Percentiles rank a stretch among this genome's conserved stretches.
Conservation (phyloP, 2,329 filamentous ascomycete genomes). For the Pestalotiopsis sp. region DNA sequence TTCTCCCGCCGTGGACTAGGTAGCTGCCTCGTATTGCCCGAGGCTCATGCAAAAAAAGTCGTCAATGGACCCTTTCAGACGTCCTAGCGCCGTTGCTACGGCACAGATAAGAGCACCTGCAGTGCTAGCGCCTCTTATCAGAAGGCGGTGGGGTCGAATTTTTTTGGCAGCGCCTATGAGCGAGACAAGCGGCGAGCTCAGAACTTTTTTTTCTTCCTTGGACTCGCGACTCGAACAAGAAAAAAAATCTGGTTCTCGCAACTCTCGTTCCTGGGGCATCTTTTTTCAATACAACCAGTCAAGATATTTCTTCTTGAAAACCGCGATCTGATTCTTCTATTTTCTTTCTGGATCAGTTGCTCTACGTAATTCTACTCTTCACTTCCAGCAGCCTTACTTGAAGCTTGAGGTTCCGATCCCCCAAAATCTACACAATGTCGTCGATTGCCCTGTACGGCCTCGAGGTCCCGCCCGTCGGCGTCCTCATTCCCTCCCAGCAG, state of each 20-base stretch:
- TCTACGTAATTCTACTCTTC: background rate
- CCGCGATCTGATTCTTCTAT: background rate
- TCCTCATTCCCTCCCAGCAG: conserved; percentile 77
- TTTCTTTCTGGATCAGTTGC: background rate
- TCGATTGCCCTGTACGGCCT: conserved; percentile 87
- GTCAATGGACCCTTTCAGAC: background rate
- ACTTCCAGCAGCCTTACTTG: background rate
- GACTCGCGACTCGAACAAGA: conserved; percentile 2
- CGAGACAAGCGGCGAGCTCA: background rate
- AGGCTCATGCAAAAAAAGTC: background rate
- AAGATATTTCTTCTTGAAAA: background rate
- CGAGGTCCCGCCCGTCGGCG: conserved; percentile 82
- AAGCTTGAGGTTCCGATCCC: conserved; percentile 16
- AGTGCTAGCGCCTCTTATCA: conserved; percentile 13
- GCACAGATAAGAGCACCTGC: conserved; percentile 11
- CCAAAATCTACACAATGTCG: conserved; percentile 47
- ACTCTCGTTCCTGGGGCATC: background rate
- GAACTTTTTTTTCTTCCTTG: conserved; percentile 14
- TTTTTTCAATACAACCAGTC: background rate
- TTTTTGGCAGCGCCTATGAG: conserved; percentile 3
- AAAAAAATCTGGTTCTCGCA: background rate
- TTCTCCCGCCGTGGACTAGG: background rate
- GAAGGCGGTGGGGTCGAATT: conserved; percentile 10
- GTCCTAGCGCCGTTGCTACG: conserved; percentile 2
- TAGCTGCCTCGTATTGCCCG: background rate